Evolutionary conservation across 768 basidiomycete species (phyloP), one percentile per base, ranked within the genome.

Genomic region (Terana coerulea): DNA sequence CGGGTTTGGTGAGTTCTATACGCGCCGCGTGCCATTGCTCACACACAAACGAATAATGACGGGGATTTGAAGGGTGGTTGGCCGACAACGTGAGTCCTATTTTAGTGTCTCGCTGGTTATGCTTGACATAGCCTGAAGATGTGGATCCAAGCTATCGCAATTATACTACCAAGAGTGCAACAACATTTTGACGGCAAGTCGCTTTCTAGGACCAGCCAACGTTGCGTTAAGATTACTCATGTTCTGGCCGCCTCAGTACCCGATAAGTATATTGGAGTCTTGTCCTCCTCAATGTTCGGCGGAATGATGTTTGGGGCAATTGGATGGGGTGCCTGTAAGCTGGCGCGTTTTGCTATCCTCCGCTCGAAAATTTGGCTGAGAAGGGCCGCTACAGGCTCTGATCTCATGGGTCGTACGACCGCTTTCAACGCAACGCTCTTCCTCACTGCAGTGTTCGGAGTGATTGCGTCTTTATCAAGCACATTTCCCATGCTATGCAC

Each of bases 301-400:
- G 91, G 95, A n/a, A 98, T 98, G 95, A 97, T 98, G 93, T 64
- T 97, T 45, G 91, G 95, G 1, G 88, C 91, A 1, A 70, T 94
- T 8, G 89, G 87, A 3, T 94, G 95, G 94, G 95, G 95, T 51
- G 85, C 89, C 21, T 93, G 90, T 86, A 59, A 47, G 81, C 71
- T 9, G n/a, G 14, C 6, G 5, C n/a, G 33, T n/a, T 41, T 26
- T 25, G 14, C 25, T 36, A 51, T 47, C 9, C 28, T 45, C 10
- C 40, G 44, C 29, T 24, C 44, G 24, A 39, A n/a, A 39, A 39
- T 17, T 22, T 39, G 10, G 9, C 19, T n/a, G n/a, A n/a, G n/a
- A n/a, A n/a, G n/a, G n/a, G n/a, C n/a, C n/a, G 19, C 14, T 17
- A 40, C 59, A 81, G 83, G 87, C 56, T 95, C 94, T 9, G 95